phyloP scores from a whole-genome alignment of 768 basidiomycete genomes.

The Tricholomella constricta region DNA sequence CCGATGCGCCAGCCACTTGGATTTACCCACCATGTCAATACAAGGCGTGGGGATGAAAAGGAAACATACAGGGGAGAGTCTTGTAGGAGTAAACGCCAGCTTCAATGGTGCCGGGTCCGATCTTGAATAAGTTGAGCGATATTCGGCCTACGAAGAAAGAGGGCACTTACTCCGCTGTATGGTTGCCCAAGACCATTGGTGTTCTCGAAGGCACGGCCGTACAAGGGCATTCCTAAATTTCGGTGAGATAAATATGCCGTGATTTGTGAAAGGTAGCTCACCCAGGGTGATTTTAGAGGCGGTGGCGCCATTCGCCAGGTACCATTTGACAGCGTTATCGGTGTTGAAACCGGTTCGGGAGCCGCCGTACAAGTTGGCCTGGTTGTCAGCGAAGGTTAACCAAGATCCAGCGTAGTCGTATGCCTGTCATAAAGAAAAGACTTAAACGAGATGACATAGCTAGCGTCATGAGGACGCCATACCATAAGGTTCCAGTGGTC shows the following conservation, averaged over 20 bases:
- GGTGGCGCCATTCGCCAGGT: slow-evolving; percentile 60
- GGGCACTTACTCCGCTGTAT: slow-evolving; percentile 58
- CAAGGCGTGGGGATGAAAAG: not conserved
- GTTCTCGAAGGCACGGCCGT: slow-evolving; percentile 76
- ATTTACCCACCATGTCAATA: slow-evolving; percentile 1
- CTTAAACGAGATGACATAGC: not conserved
- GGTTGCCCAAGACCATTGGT: slow-evolving; percentile 67
- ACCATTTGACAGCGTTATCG: slow-evolving; percentile 65
- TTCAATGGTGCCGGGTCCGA: slow-evolving; percentile 72
- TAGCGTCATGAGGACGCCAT: not conserved
- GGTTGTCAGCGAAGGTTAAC: slow-evolving; percentile 56
- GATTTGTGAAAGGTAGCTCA: slow-evolving; percentile 18
- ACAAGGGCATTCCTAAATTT: slow-evolving; percentile 68
- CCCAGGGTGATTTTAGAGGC: slow-evolving; percentile 69
- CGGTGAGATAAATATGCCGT: not conserved
- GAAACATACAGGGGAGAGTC: slow-evolving; percentile 53
- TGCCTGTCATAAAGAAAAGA: slow-evolving; percentile 40
- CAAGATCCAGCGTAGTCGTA: slow-evolving; percentile 83
- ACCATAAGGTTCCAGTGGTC: slow-evolving; percentile 87
- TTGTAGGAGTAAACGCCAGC: slow-evolving; percentile 81
- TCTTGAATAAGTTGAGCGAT: slow-evolving; percentile 33
- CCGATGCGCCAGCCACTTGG: slow-evolving; percentile 53
- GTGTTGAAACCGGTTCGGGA: slow-evolving; percentile 64
- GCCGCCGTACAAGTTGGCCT: slow-evolving; percentile 72
- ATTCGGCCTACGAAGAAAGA: not conserved